A percentile compares a stretch with the other conserved stretches of the same genome.
Conservation (phyloP, 192 early-diverging fungal genomes). For the Cetraspora pellucida region DNA sequence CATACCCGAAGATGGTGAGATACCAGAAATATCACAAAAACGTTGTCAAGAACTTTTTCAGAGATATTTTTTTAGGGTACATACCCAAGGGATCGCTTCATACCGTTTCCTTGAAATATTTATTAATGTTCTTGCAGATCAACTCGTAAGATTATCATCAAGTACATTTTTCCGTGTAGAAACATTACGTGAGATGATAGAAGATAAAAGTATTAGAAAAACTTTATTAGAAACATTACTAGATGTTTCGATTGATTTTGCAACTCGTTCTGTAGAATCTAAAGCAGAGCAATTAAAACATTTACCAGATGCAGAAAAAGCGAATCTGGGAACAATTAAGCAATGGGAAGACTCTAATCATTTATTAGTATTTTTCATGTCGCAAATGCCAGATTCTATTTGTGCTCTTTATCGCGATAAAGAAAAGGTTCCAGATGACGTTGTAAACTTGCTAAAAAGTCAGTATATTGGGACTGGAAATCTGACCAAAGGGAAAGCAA, state of each 20-base stretch:
- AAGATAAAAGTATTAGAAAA: constrained; percentile 14
- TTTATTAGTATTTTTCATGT: constrained; percentile 35
- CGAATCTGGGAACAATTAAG: not conserved
- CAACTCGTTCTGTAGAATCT: constrained; percentile 17
- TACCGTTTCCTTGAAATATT: constrained; percentile 36
- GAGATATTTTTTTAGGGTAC: constrained; percentile 30
- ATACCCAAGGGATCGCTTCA: constrained; percentile 12
- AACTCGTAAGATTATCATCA: constrained; percentile 33
- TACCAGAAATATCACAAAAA: not conserved
- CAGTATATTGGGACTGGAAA: not conserved
- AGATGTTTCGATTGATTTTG: constrained; percentile 31
- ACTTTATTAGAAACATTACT: constrained; percentile 30
- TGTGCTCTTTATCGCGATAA: constrained; percentile 31
- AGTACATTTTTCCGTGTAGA: constrained; percentile 34
- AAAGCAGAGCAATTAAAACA: not conserved
- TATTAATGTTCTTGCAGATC: constrained; percentile 35
- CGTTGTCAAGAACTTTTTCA: constrained; percentile 3
- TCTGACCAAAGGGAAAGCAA: no score
- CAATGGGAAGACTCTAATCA: constrained; percentile 34
- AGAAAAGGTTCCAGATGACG: constrained; percentile 15
- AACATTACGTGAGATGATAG: constrained; percentile 24
- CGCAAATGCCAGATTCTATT: constrained; percentile 29
- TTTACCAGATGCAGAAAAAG: not conserved
- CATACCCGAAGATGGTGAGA: not conserved
- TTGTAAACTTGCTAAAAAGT: constrained; percentile 26